Percentiles rank a stretch among this genome's conserved stretches.
These are phyloP conservation scores for Acrocalymma vagum DNA, from an alignment of 2,329 filamentous ascomycete genomes.

Conservation along the genomic window DNA sequence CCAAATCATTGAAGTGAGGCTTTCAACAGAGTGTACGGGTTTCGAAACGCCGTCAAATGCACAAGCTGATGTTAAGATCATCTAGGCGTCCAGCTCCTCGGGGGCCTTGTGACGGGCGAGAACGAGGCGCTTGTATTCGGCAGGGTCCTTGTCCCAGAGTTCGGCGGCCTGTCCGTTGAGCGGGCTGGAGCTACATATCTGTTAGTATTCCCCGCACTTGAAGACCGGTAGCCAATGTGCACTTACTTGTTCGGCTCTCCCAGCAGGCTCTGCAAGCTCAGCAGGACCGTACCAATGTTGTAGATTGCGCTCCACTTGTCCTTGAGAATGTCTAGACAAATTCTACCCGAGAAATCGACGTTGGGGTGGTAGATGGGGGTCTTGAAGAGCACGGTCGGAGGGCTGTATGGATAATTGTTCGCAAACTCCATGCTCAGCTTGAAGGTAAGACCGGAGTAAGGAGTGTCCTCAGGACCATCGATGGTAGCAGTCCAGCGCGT, in stretches of 20 bases:
- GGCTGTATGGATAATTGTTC: conserved; percentile 88
- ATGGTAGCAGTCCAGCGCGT: conserved; percentile 90
- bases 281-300: conserved; percentile 91
- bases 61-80: neutral
- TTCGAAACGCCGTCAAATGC: neutral
- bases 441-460: conserved; percentile 86
- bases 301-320: conserved; percentile 99
- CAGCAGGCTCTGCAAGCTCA: conserved; percentile 93
- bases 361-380: conserved; percentile 99
- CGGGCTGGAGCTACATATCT: conserved; percentile 77
- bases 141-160: conserved; percentile 89
- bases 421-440: conserved; percentile 94
- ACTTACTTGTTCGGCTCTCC: conserved; percentile 98
- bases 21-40: neutral
- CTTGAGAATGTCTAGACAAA: conserved; percentile 97
- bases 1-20: neutral
- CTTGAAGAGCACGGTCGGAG: conserved; percentile 94
- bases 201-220: conserved; percentile 12
- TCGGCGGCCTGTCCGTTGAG: conserved; percentile 96
- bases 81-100: conserved; percentile 49
- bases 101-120: conserved; percentile 66
- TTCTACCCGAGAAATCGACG: conserved; percentile 95
- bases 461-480: conserved; percentile 87
- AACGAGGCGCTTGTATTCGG: conserved; percentile 84
- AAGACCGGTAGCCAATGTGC: conserved; percentile 9